Evolutionary conservation across 2,329 filamentous ascomycete species (phyloP), one percentile per base, ranked within the genome.

Genomic region (Periconia sp.): DNA sequence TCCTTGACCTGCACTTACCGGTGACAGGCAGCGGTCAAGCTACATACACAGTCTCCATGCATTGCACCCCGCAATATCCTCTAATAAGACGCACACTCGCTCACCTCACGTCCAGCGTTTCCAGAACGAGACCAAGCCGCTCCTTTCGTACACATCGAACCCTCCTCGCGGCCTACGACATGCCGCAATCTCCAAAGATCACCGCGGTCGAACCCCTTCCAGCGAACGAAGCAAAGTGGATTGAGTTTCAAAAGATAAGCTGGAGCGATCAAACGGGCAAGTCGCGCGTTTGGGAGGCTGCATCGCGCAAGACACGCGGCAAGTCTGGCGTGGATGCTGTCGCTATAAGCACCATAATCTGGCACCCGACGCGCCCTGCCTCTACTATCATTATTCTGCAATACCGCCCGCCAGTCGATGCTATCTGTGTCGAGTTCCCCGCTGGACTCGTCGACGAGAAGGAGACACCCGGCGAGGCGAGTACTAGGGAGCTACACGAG

Each of bases 301-400:
- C 77, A 4, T 69, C 71, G 7, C 72, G 77, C 21, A 77, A 79
- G 48, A 81, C 78, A 16, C 77, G 79, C 29, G 74, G 75, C 10
- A 75, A 78, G 28, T 76, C 78, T 30, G 81, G 80, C 34, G 76
- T 84, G 7, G 82, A 83, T 40, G 82, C 81, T 19, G 79, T 85
- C 12, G 80, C 81, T 18, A 82, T 81, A 22, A 74, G 75, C 28
- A 80, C 83, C 23, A 78, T 83, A 32, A 69, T 80, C 35, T 70
- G 74, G 18, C 76, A 78, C 51, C 74, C 77, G 0, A 66, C 59
- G 9, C 66, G 66, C 28, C 73, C 75, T 4, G 65, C 75, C 1
- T 75, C 73, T 24, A 80, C 81, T 10, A 72, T 84, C 35, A 73
- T 84, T 35, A 78, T 83, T 48, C 74, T 82, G 45, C 79, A 85